These are phyloP conservation scores for Lepidopterella palustris DNA, from an alignment of 495 filamentous ascomycete genomes.

Conservation along the genomic window DNA sequence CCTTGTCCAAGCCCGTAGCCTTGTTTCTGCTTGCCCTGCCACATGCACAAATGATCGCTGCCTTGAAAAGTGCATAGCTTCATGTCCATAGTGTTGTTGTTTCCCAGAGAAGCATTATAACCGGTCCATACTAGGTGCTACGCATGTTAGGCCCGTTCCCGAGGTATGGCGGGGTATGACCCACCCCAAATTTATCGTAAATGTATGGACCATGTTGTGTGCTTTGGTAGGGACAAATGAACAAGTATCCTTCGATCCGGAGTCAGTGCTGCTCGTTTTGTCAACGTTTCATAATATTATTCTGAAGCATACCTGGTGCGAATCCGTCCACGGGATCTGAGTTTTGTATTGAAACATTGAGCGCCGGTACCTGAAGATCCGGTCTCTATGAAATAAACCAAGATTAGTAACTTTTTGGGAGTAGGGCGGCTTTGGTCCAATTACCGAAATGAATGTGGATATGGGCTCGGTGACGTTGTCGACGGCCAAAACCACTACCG, in stretches of 20 bases:
- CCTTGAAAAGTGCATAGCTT: conserved; percentile 18
- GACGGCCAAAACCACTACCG: neutral
- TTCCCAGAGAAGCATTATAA: conserved; percentile 3
- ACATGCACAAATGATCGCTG: conserved; percentile 11
- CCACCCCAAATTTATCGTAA: conserved; percentile 18
- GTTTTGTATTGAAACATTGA: conserved; percentile 7
- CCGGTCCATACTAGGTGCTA: conserved; percentile 21
- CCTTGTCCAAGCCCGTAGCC: conserved; percentile 15
- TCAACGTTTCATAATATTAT: neutral
- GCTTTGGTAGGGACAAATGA: conserved; percentile 9
- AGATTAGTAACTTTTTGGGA: neutral
- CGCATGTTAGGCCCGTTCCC: neutral
- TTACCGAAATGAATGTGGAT: conserved; percentile 7
- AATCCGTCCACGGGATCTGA: neutral
- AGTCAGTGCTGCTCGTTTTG: no score
- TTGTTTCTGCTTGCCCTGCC: conserved; percentile 2
- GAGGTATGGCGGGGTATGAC: neutral
- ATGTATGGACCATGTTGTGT: conserved; percentile 18
- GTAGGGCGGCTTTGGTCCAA: neutral
- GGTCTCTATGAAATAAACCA: neutral
- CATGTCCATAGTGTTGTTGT: conserved; percentile 11
- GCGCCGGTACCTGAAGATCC: neutral
- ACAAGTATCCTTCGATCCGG: conserved; percentile 12
- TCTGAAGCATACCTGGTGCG: conserved; percentile 5
- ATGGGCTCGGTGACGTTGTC: conserved; percentile 1